Evolutionary conservation across 2,329 filamentous ascomycete species (phyloP).

Genomic region (Diaporthe ampelina): DNA sequence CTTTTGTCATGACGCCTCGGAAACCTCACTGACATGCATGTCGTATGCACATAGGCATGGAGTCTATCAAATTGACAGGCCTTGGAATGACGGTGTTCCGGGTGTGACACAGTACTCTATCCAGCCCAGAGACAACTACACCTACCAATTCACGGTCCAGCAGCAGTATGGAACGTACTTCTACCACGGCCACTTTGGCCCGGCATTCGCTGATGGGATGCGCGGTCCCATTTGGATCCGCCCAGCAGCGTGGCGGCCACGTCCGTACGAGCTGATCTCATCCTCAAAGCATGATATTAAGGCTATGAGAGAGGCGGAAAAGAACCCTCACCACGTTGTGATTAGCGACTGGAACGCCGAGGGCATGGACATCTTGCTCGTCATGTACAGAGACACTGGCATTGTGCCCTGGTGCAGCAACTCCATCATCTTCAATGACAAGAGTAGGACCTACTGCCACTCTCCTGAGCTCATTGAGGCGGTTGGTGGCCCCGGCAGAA

Average conservation of each 20-base stretch:
- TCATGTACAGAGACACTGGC: slow-evolving; percentile 42
- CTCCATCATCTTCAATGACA: slow-evolving; percentile 41
- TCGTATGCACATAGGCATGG: slow-evolving; percentile 37
- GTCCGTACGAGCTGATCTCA: slow-evolving; percentile 41
- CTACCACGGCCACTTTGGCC: slow-evolving; percentile 43
- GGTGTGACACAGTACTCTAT: slow-evolving; percentile 44
- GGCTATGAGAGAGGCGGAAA: slow-evolving; percentile 39
- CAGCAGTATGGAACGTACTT: slow-evolving; percentile 44
- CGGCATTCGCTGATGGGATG: slow-evolving; percentile 43
- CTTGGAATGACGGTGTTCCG: slow-evolving; percentile 43
- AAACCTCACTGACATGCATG: background rate
- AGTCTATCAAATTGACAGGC: slow-evolving; percentile 42
- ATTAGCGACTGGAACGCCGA: slow-evolving; percentile 44
- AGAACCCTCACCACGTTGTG: slow-evolving; percentile 40
- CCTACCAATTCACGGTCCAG: slow-evolving; percentile 42
- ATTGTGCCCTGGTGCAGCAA: slow-evolving; percentile 43
- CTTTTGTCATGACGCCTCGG: background rate
- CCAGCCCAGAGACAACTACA: slow-evolving; percentile 41
- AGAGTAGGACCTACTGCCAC: slow-evolving; percentile 41
- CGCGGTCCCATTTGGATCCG: slow-evolving; percentile 42
- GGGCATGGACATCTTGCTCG: slow-evolving; percentile 42
- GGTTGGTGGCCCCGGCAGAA: slow-evolving; percentile 37
- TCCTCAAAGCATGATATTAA: slow-evolving; percentile 29
- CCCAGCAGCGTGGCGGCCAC: slow-evolving; percentile 41
- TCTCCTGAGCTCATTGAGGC: slow-evolving; percentile 33